Percentiles rank a stretch among this genome's conserved stretches.
phyloP scores from a whole-genome alignment of 306 rosid species.

The Vigna trinervia region DNA sequence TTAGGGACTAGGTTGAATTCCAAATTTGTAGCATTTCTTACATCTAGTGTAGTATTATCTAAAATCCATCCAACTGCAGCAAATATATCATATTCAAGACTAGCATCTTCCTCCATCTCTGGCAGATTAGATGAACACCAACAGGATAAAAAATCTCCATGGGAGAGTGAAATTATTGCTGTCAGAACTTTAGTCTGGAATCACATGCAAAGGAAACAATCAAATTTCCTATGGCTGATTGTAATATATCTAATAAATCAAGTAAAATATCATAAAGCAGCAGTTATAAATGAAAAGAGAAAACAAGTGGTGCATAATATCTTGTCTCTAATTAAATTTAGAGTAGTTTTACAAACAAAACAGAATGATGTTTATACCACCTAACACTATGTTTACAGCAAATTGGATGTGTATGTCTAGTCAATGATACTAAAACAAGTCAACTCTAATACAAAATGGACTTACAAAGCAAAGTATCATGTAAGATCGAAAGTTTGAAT shows the following conservation, averaged over 20 bases:
- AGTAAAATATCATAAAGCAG: slow-evolving; percentile 39
- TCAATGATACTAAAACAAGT: slow-evolving; percentile 32
- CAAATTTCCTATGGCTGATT: slow-evolving; percentile 39
- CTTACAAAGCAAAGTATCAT: slow-evolving; percentile 82
- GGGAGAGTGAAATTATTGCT: slow-evolving; percentile 83
- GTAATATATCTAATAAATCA: slow-evolving; percentile 40
- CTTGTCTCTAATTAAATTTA: slow-evolving; percentile 13
- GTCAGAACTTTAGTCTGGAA: slow-evolving; percentile 89
- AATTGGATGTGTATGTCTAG: neutral
- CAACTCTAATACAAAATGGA: slow-evolving; percentile 36
- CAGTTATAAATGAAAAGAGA: slow-evolving; percentile 27
- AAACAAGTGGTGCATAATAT: slow-evolving; percentile 22
- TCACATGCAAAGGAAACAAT: slow-evolving; percentile 53
- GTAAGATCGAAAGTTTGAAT: slow-evolving; percentile 88
- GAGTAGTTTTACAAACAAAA: slow-evolving; percentile 25
- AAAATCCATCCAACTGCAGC: slow-evolving; percentile 92
- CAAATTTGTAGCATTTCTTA: slow-evolving; percentile 49
- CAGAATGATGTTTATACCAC: slow-evolving; percentile 7
- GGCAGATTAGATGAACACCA: slow-evolving; percentile 96
- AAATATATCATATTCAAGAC: slow-evolving; percentile 81
- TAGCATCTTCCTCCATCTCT: slow-evolving; percentile 77
- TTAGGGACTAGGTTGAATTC: slow-evolving; percentile 61
- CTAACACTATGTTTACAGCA: slow-evolving; percentile 24
- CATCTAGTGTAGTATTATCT: slow-evolving; percentile 61
- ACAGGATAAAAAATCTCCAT: slow-evolving; percentile 80